Evolutionary conservation across 768 basidiomycete genomes (phyloP).

Genomic region (Lentinula raphanica): DNA sequence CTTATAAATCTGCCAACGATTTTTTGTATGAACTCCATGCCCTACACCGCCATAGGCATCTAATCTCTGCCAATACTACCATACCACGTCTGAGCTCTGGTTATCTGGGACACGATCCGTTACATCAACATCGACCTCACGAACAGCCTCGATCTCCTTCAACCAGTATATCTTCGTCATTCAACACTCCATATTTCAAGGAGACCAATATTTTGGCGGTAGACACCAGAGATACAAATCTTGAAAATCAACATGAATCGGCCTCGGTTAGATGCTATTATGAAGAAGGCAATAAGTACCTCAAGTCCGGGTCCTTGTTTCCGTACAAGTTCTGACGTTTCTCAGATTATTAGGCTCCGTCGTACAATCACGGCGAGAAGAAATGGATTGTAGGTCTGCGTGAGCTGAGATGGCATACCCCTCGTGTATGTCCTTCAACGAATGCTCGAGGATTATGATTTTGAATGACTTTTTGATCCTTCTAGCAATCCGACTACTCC

Average conservation of each 20-base stretch:
- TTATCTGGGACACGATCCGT: neutral
- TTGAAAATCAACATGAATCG: slow-evolving; percentile 28
- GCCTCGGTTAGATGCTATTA: slow-evolving; percentile 53
- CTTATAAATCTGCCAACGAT: slow-evolving; percentile 60
- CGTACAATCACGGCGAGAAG: slow-evolving; percentile 56
- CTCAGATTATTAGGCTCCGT: slow-evolving; percentile 61
- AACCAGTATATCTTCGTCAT: neutral
- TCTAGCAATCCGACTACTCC: too few species aligned
- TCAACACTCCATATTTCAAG: too few species aligned
- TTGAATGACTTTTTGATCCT: too few species aligned
- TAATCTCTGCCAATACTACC: slow-evolving; percentile 21
- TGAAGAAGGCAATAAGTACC: slow-evolving; percentile 58
- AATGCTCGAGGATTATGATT: too few species aligned
- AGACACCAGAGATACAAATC: neutral
- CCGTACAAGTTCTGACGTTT: too few species aligned
- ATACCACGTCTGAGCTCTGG: neutral
- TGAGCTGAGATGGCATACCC: neutral
- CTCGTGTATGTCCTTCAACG: neutral
- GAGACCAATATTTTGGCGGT: too few species aligned
- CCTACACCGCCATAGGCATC: slow-evolving; percentile 57
- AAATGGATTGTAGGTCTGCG: slow-evolving; percentile 16
- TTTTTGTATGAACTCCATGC: slow-evolving; percentile 64
- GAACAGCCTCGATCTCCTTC: neutral
- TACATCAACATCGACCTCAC: neutral
- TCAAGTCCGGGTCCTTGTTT: too few species aligned